Base-by-base conservation (phyloP, 1,284 basidiomycete species). In the Ceratobasidium sp. region DNA sequence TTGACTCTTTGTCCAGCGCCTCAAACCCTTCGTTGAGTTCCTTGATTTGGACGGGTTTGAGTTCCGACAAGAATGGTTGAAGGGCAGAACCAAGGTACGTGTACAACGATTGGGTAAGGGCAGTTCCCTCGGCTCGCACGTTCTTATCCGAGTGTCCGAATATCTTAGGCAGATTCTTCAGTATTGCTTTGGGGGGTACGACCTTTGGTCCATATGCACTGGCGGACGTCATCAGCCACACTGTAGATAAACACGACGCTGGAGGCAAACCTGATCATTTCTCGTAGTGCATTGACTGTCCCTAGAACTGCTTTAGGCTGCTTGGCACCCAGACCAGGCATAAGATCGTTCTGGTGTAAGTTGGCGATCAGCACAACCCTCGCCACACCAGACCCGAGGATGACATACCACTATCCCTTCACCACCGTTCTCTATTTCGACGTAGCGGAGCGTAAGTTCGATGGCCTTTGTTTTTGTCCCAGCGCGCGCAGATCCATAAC, bases 21-120 rank as follows among this genome's bases (percentile, higher is more conserved):
- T 93, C 93, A 78, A 98, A 99, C 0, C 89, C 86, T 78, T 97
- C 96, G 77, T 94, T 94, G 74, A 99, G 81, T 78, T 99, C 97
- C 80, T 98, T 96, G 52, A 96, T 89, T 81, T 99, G 97, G n/a
- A 99, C 96, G 0, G 97, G 95, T 80, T 99, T 99, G 74, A 99
- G 86, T 76, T 97, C 93, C n/a, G 88, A 83, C 10, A 99, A 83
- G 82, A 91, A 94, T 53, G 95, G 88, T 71, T 95, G 90, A 74
- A 99, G 91, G 0, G 90, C 92, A 0, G 92, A 84, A 26, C 97
- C 97, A 75, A 99, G 89, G 79, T 90, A 96, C 75, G 92, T 91
- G 83, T 99, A 97, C 5, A 99, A 82, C 2, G 86, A 84, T 76
- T 92, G 88, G 0, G 89, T 86, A 21, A 99, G 89, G 46, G 85